Conservation (phyloP, 1,139 yeast species). For the Zygosaccharomyces sapae region DNA sequence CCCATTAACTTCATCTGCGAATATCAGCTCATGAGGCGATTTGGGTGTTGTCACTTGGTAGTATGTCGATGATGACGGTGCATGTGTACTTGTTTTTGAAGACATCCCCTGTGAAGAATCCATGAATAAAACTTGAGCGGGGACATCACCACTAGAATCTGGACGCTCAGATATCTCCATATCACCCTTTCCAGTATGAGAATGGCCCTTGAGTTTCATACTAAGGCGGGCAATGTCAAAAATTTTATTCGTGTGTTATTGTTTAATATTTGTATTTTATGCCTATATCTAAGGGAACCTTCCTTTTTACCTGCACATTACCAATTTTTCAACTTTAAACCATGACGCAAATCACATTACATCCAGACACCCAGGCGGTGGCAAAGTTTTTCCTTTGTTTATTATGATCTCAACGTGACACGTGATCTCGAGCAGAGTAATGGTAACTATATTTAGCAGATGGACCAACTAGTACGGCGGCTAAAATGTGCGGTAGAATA, state of each 20-base stretch:
- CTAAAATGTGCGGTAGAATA: too few species aligned
- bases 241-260: neutral
- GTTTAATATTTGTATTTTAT: neutral
- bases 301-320: neutral
- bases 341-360: neutral
- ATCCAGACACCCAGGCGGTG: neutral
- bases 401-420: too few species aligned
- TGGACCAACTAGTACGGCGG: too few species aligned
- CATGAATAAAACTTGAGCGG: constrained; percentile 26
- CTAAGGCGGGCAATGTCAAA: neutral
- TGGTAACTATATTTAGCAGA: too few species aligned
- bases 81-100: constrained; percentile 13
- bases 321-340: neutral
- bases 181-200: constrained; percentile 3
- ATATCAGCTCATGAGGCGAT: constrained; percentile 37
- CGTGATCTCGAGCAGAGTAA: too few species aligned
- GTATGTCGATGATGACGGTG: constrained; percentile 18
- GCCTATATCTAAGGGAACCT: neutral
- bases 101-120: constrained; percentile 19
- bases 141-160: constrained; percentile 8
- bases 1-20: constrained; percentile 22
- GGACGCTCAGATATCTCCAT: constrained; percentile 1
- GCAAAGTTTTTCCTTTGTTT: neutral
- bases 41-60: constrained; percentile 43
- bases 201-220: neutral